phyloP scores from a whole-genome alignment of 495 filamentous ascomycete species.

The Lentithecium fluviatile region DNA sequence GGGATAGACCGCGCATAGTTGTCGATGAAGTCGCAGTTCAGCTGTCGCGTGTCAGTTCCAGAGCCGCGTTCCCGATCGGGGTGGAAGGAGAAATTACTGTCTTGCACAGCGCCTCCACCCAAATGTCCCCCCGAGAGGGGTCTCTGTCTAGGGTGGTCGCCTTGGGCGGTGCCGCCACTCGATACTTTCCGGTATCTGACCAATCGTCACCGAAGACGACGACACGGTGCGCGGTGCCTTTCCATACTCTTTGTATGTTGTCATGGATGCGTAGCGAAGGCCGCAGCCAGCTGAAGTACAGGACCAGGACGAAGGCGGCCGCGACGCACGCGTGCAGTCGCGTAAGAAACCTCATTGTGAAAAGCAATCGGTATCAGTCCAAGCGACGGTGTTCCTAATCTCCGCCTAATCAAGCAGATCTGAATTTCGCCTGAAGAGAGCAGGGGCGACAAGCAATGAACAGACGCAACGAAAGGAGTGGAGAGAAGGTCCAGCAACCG shows the following conservation, averaged over 20 bases:
- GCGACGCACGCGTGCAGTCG: constrained; percentile 14
- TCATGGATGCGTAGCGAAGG: constrained; percentile 19
- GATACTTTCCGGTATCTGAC: constrained; percentile 31
- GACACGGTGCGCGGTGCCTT: constrained; percentile 20
- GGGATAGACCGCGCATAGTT: constrained; percentile 30
- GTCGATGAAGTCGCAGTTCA: constrained; percentile 27
- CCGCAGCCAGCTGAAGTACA: constrained; percentile 25
- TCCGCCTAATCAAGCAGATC: background rate
- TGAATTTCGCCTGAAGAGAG: background rate
- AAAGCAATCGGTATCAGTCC: background rate
- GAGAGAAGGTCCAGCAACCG: background rate
- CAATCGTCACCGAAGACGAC: constrained; percentile 35
- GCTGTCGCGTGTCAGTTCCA: constrained; percentile 13
- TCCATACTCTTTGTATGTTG: constrained; percentile 28
- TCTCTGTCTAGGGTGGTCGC: constrained; percentile 17
- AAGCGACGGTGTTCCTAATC: background rate
- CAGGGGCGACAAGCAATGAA: background rate
- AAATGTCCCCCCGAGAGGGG: constrained; percentile 24
- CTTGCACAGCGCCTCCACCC: constrained; percentile 29
- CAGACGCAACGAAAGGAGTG: background rate
- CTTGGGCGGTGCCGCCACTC: constrained; percentile 28
- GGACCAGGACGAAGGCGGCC: constrained; percentile 2
- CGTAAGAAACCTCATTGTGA: constrained; percentile 24
- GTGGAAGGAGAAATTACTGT: constrained; percentile 13
- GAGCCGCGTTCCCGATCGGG: background rate